These are phyloP conservation scores for Linum tenue DNA, from an alignment of 345 rosid species.

Conservation along the genomic window DNA sequence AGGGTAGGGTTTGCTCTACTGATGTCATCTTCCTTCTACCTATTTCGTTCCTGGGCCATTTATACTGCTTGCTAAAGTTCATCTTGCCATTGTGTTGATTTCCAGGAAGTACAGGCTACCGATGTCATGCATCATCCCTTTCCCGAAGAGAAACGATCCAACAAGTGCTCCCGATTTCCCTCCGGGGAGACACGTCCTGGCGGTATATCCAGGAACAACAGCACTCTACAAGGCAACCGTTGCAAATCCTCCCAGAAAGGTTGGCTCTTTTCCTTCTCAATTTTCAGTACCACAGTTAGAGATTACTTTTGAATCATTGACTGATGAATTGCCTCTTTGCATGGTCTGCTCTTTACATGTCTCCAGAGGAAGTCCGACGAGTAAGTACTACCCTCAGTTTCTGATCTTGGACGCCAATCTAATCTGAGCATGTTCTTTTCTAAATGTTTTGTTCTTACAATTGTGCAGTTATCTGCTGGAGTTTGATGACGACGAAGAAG, in stretches of 20 bases:
- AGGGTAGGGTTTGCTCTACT: constrained; percentile 32
- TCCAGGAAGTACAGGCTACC: constrained; percentile 81
- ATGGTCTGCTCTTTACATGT: constrained; percentile 5
- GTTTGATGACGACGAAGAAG: constrained; percentile 95
- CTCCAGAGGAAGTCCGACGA: constrained; percentile 80
- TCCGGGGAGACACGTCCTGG: constrained; percentile 71
- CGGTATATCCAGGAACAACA: constrained; percentile 99
- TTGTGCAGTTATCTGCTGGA: constrained; percentile 69
- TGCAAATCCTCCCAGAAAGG: constrained; percentile 65
- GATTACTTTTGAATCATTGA: neutral
- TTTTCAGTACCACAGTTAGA: neutral
- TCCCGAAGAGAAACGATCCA: constrained; percentile 69
- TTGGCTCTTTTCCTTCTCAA: constrained; percentile 10
- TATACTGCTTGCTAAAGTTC: neutral
- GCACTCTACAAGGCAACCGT: constrained; percentile 96
- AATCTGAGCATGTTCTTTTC: neutral
- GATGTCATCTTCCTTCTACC: neutral
- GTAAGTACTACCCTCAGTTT: constrained; percentile 41
- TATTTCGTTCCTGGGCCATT: neutral
- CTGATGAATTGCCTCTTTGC: neutral
- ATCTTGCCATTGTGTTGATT: constrained; percentile 11
- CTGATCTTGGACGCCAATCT: neutral
- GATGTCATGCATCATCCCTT: constrained; percentile 64
- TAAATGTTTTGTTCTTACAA: neutral
- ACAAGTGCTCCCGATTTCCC: constrained; percentile 51